Percentiles rank a stretch among this genome's conserved stretches.
phyloP scores from a whole-genome alignment of 129 eudicot species.

The Flaveria sonorensis region DNA sequence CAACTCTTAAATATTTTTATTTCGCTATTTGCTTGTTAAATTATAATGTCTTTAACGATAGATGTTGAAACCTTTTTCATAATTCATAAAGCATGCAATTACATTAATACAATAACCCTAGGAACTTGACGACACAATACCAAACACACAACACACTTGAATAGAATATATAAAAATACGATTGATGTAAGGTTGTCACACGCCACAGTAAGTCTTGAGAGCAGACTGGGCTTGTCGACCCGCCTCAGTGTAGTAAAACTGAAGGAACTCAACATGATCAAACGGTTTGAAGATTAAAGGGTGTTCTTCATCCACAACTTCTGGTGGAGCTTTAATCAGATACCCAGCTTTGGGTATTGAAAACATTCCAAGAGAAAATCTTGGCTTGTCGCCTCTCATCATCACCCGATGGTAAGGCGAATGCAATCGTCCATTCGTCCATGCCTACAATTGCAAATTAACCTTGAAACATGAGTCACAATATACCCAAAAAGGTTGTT shows the following conservation, averaged over 20 bases:
- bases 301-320: conserved; percentile 54
- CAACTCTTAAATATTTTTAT: too few relatives aligned
- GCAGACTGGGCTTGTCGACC: conserved; percentile 45
- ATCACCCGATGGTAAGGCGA: conserved; percentile 57
- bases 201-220: conserved; percentile 59
- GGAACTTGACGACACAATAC: neutral
- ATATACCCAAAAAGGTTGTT: too few relatives aligned
- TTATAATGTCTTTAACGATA: too few relatives aligned
- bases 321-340: conserved; percentile 45
- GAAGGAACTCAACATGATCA: conserved; percentile 53
- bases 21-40: too few relatives aligned
- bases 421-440: conserved; percentile 63
- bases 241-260: conserved; percentile 50
- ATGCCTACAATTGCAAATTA: conserved; percentile 43
- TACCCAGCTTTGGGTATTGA: conserved; percentile 50
- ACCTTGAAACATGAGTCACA: neutral
- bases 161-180: neutral
- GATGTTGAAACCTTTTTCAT: neutral
- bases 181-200: conserved; percentile 4
- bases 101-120: neutral
- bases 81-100: neutral
- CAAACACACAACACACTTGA: neutral
- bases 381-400: conserved; percentile 46
- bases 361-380: conserved; percentile 54
- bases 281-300: conserved; percentile 54